phyloP scores from a whole-genome alignment of 345 rosid genomes.

The Acer yangbiense region DNA sequence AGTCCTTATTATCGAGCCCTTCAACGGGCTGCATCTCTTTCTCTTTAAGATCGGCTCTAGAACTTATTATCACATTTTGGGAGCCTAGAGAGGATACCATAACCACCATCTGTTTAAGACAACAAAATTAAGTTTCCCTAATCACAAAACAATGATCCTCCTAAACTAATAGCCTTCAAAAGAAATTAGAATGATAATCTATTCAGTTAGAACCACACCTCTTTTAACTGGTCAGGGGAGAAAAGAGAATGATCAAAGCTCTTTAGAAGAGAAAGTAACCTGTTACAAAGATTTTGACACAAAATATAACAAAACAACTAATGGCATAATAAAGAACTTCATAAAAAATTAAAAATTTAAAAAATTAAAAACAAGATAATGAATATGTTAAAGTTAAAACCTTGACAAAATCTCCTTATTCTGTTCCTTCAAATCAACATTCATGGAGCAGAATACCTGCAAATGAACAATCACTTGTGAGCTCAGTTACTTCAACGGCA shows the following conservation, averaged over 20 bases:
- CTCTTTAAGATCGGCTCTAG: constrained; percentile 34
- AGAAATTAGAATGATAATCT: not conserved
- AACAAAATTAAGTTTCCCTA: constrained; percentile 22
- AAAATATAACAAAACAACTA: constrained; percentile 12
- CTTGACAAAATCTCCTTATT: constrained; percentile 62
- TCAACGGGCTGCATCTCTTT: constrained; percentile 29
- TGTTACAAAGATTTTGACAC: constrained; percentile 34
- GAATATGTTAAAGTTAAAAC: constrained; percentile 31
- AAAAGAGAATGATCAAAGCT: constrained; percentile 52
- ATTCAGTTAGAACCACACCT: constrained; percentile 51
- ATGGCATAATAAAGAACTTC: not conserved
- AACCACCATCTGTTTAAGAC: constrained; percentile 56
- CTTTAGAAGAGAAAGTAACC: constrained; percentile 60
- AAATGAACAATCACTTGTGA: constrained; percentile 20
- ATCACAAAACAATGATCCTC: constrained; percentile 21
- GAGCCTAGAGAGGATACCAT: constrained; percentile 43
- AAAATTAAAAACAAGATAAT: not conserved
- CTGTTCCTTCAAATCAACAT: constrained; percentile 43
- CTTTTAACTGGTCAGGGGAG: constrained; percentile 50
- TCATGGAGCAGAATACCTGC: constrained; percentile 74
- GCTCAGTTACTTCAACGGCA: not conserved
- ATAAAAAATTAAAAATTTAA: not conserved
- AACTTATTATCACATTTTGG: constrained; percentile 24
- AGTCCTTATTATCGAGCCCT: constrained; percentile 32
- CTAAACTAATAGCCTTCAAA: constrained; percentile 9